Evolutionary conservation across 306 rosid species (phyloP), one percentile per base, ranked within the genome.

Genomic region (Cyamopsis tetragonoloba): DNA sequence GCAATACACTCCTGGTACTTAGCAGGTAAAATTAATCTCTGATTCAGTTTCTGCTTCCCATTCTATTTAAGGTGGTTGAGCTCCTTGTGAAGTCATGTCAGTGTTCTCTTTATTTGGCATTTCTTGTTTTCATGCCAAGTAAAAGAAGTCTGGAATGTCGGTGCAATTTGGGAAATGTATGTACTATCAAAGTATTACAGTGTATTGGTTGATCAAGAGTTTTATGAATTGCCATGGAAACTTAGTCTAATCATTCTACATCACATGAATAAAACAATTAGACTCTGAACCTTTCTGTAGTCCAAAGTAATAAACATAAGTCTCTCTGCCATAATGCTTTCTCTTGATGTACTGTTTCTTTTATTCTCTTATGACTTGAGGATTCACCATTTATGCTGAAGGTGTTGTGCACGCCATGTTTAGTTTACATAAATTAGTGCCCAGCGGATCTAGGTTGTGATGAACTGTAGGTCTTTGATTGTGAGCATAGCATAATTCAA

Each of bases 1-100:
- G 96, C 97, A 15, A 74, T 90, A 84, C 99, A 95, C 82, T 86
- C 99, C 3, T 95, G 99, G 97, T 95, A 95, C 77, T 72, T 95
- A 84, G 99, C 97, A 6, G 88, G 95, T 77, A 95, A 90, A 81
- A 43, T 89, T 23, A 56, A 90, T 80, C 86, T 89, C 32, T 93
- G 80, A 78, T 74, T 71, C 77, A 49, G 42, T 35, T 62, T 20
- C 57, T 44, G 53, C 50, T 69, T 35, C 68, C 71, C 76, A 28
- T 42, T 50, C 56, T 73, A 5, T 44, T 5, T 7, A 48, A 77
- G 79, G 57, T 63, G 66, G 75, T n/a, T 17, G 71, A 66, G 20
- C 73, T 57, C 51, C 62, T n/a, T 37, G 9, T 55, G 19, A 32
- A 34, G 17, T 38, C 15, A 57, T 30, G 19, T 55, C 17, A 18